Evolutionary conservation across 176 grass and related monocot species (phyloP), one percentile per base, ranked within the genome.

Genomic region (Carex cristatella): DNA sequence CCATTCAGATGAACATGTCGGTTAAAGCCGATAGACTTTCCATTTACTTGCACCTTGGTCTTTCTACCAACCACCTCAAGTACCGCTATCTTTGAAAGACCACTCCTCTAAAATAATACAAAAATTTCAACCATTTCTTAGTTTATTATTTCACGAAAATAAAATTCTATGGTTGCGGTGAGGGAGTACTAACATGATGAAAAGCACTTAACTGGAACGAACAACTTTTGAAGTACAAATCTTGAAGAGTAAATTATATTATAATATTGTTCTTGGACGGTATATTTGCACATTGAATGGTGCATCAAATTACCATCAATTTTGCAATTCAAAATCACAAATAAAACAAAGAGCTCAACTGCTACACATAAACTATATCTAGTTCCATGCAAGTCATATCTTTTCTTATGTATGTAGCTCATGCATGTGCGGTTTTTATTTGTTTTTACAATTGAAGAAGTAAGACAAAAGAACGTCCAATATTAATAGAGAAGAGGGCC

Each of bases 31-130:
- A 94, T 65, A 62, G 84, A 10, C 79, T 80, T 96, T 88, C 93
- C 93, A 19, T 99, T 99, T 82, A 99, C 85, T 80, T 91, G 89
- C 51, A 95, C 97, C 49, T 83, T 19, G 16, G 90, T 94, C 83
- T 95, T 99, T 87, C 90, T 94, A 51, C 97, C 97, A 85, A 88
- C 30, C 73, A 99, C 93, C 83, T 99, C 91, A 85, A 99, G 88
- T 88, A 94, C 85, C 4, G 89, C 82, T 69, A 84, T 82, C 63
- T 49, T 49, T 49, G 48, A 73, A 42, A 55, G 65, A 74, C 85
- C 85, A 84, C 76, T 82, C 82, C 30, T 83, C 89, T 84, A 79
- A 85, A 65, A 84, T 61, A 66, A 84, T 62, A 79, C 19, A 73
- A 15, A 65, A 67, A 51, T 60, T 58, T 44, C 18, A 81, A 76